Conservation (phyloP, 2,329 filamentous ascomycete species). For the Trichoderma sp. region DNA sequence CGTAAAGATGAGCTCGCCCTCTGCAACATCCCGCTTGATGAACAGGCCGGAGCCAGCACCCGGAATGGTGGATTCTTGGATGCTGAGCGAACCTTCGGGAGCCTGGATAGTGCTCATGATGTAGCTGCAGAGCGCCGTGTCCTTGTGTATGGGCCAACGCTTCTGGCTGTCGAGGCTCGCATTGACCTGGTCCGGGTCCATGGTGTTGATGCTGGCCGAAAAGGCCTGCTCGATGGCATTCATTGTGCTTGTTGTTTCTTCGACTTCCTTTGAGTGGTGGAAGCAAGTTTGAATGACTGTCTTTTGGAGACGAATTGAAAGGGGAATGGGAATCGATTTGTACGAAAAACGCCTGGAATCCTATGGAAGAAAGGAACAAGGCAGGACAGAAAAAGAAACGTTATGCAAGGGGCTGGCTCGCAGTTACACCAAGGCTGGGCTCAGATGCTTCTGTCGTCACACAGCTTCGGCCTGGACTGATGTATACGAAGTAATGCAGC, state of each 20-base stretch:
- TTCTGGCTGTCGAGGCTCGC: neutral
- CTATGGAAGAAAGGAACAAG: neutral
- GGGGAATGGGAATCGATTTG: neutral
- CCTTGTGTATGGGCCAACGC: neutral
- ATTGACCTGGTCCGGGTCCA: neutral
- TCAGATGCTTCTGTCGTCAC: neutral
- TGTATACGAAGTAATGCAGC: neutral
- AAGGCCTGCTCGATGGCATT: neutral
- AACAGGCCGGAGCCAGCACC: neutral
- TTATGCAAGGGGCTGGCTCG: constrained; percentile 8
- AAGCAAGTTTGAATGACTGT: neutral
- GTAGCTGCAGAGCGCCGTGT: neutral
- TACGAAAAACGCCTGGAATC: neutral
- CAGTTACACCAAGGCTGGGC: constrained; percentile 2
- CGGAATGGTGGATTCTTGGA: neutral
- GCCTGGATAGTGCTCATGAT: constrained; percentile 6
- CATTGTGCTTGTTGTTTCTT: neutral
- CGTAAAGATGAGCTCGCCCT: constrained; percentile 5
- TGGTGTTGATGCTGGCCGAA: neutral
- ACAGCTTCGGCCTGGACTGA: neutral
- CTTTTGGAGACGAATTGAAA: neutral
- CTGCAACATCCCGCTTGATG: neutral
- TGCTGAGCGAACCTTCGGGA: neutral
- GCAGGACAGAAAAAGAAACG: neutral
- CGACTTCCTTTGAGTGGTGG: neutral